Percentiles rank a stretch among this genome's conserved stretches.
Conservation (phyloP, 2,329 filamentous ascomycete species). For the Claviceps quebecensis region DNA sequence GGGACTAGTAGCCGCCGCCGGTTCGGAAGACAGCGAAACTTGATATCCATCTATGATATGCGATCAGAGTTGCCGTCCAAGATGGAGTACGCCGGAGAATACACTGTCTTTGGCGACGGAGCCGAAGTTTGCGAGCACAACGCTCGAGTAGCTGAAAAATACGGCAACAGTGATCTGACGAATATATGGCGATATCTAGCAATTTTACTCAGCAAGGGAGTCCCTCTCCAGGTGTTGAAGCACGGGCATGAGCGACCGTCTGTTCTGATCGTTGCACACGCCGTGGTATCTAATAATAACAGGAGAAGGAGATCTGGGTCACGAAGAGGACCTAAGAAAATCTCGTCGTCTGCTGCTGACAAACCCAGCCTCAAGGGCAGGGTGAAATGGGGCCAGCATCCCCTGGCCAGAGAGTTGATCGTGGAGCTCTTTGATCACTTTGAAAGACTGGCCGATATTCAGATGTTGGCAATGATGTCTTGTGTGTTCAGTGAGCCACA, state of each 20-base stretch:
- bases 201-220: slow-evolving; percentile 62
- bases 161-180: slow-evolving; percentile 57
- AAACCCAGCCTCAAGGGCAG: slow-evolving; percentile 34
- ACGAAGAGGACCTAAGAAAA: background rate
- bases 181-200: slow-evolving; percentile 74
- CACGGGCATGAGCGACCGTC: slow-evolving; percentile 41
- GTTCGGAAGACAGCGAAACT: slow-evolving; percentile 43
- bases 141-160: slow-evolving; percentile 57
- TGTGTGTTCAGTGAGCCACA: slow-evolving; percentile 53
- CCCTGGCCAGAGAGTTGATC: slow-evolving; percentile 47
- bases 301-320: slow-evolving; percentile 3
- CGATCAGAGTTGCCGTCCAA: slow-evolving; percentile 64
- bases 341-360: slow-evolving; percentile 4
- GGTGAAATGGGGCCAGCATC: slow-evolving; percentile 55
- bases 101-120: slow-evolving; percentile 71
- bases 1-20: slow-evolving; percentile 34
- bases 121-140: slow-evolving; percentile 77
- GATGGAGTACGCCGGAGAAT: slow-evolving; percentile 60
- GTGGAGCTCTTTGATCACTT: slow-evolving; percentile 49
- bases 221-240: slow-evolving; percentile 52
- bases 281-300: slow-evolving; percentile 34
- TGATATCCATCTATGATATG: slow-evolving; percentile 60
- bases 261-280: slow-evolving; percentile 54
- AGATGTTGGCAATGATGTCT: slow-evolving; percentile 60
- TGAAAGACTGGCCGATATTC: slow-evolving; percentile 47